Base-by-base conservation (phyloP, 306 rosid genomes). In the Castanea mollissima region DNA sequence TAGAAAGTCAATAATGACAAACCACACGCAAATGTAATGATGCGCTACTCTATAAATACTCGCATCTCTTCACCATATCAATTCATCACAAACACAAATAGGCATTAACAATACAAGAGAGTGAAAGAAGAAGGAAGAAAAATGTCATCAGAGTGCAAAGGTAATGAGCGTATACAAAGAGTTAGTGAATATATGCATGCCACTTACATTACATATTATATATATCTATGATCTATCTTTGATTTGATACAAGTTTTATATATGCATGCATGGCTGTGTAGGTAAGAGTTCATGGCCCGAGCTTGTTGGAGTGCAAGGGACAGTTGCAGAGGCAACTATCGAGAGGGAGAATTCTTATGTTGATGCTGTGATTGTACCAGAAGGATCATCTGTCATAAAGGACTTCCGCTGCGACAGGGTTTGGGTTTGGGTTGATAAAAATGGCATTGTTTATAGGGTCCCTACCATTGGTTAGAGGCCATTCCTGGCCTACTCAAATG, bases 241-340 rank as follows among this genome's bases (percentile, higher is more conserved):
- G 52, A 18, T 67, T 46, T 67, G 35, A 35, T 19, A 16, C 23
- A 8, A 34, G 15, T 35, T 67, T 34, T 62, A 18, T 67, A 46
- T 6, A 38, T 38, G 44, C 44, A 7, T 6, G 10, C 44, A 38
- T 38, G 25, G 7, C 49, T 67, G 49, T 41, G 25, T 55, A 89
- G 91, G 91, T 25, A 89, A 87, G 86, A 80, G 77, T 13, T 87
- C 91, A 38, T 87, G 93, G 89, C 89, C 93, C 4, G 88, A 89
- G 74, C 82, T 89, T 11, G 78, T 83, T 21, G 91, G 89, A 57
- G 73, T 19, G 31, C 9, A 70, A 35, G 93, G 88, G 59, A 63
- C 6, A 2, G 82, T 38, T 32, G 93, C 88, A 4, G 86, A 68
- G 76, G 79, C 38, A 16, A 80, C 59, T 44, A 83, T 87, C 32